These are phyloP conservation scores for Ophiocordyceps camponoti-rufipedis DNA, from an alignment of 2,329 filamentous ascomycete genomes.

Conservation along the genomic window DNA sequence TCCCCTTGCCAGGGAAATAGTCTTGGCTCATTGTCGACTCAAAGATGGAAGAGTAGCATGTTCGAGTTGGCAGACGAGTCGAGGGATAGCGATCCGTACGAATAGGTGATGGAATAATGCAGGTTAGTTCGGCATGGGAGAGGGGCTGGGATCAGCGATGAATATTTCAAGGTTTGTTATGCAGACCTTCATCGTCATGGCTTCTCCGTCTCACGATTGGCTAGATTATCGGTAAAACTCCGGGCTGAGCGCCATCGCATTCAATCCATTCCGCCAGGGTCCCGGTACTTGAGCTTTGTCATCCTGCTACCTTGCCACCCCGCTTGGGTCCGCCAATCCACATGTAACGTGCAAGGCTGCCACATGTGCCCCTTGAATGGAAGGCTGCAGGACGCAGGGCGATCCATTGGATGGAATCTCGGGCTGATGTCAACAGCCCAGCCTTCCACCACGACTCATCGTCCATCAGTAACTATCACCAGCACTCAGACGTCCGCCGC, in stretches of 20 bases:
- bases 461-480: neutral
- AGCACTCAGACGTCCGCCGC: no score
- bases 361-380: neutral
- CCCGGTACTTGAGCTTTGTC: neutral
- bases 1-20: conserved; percentile 36
- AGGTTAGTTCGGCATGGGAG: neutral
- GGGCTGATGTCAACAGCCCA: neutral
- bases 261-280: neutral
- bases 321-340: neutral
- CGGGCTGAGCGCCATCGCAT: neutral
- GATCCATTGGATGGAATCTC: neutral
- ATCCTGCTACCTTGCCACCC: neutral
- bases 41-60: conserved; percentile 15
- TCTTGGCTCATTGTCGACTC: conserved; percentile 38
- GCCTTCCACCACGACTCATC: neutral
- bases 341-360: neutral
- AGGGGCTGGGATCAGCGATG: neutral
- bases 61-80: conserved; percentile 4
- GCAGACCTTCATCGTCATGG: neutral
- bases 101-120: neutral
- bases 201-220: neutral
- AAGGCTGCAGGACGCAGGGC: neutral
- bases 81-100: neutral
- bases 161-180: neutral
- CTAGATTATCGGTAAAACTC: neutral